Conservation (phyloP, 345 rosid species). For the Eucalyptus pumila region DNA sequence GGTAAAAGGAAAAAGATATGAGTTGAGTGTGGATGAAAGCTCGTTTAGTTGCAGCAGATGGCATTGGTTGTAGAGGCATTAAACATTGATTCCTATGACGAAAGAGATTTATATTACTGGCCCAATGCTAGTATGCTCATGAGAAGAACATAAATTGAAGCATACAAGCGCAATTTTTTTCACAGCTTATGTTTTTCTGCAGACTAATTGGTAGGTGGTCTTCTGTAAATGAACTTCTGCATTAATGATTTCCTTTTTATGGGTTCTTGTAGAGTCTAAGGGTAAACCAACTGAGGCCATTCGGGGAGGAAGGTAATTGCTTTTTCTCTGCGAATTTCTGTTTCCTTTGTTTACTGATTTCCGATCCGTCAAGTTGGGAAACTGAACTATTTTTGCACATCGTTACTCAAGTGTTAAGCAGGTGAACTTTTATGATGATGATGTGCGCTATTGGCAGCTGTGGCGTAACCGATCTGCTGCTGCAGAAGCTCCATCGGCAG, state of each 20-base stretch:
- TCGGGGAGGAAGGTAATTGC: constrained; percentile 80
- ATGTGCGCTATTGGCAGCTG: constrained; percentile 92
- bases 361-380: neutral
- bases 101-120: neutral
- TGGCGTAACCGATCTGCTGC: constrained; percentile 92
- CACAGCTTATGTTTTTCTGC: neutral
- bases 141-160: neutral
- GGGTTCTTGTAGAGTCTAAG: constrained; percentile 33
- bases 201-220: neutral
- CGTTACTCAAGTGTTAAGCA: constrained; percentile 69
- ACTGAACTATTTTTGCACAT: neutral
- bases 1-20: neutral
- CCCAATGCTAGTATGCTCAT: neutral
- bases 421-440: constrained; percentile 91
- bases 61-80: neutral
- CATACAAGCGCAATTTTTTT: neutral
- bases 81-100: neutral
- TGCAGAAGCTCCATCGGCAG: constrained; percentile 91
- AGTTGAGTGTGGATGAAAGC: neutral
- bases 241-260: neutral
- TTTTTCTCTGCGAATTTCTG: neutral
- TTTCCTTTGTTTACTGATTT: neutral
- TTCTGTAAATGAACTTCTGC: neutral
- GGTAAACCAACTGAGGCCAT: constrained; percentile 92
- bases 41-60: neutral